Evolutionary conservation across 441 rosid genomes (phyloP), one percentile per base, ranked within the genome.

Genomic region (Bruguiera hainesii): DNA sequence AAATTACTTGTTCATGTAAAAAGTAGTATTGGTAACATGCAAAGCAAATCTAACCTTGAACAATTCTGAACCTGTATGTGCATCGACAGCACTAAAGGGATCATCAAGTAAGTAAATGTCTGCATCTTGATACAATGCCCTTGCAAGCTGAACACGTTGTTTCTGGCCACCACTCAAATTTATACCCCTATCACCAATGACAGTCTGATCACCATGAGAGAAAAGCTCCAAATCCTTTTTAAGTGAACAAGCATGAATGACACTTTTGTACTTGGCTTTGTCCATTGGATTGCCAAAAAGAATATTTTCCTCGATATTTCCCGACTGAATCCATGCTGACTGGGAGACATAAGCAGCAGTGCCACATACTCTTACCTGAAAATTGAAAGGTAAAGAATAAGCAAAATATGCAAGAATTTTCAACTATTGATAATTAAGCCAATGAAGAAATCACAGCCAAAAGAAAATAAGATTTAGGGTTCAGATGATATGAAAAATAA

Each of bases 261-360:
- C 97, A 61, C 78, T 85, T 83, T 92, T 96, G 83, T 92, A 96
- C 76, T 83, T 92, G 20, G 89, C 79, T 83, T 90, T 96, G 80
- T 92, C 97, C 98, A 90, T 87, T 31, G 96, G 96, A 63, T 96
- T 85, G 67, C 99, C 99, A 73, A 96, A 96, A 49, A 96, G 96
- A 85, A 96, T 88, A 83, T 96, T 96, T 82, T 96, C 98, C 84
- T 96, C 96, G 61, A 96, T 90, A 80, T 92, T 96, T 81, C 99
- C 99, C 71, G 99, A 90, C 69, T 90, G 99, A 85, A 96, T 96
- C 99, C 99, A 96, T 67, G 99, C 97, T 67, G 99, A 96, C 76
- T 96, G 98, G 62, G 97, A 86, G 64, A 96, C 99, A 82, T 96
- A 96, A 71, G 98, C 99, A 73, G 96, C 84, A 72, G 88, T 78